A percentile compares a stretch with the other conserved stretches of the same genome.
These are phyloP conservation scores for Phoma herbarum DNA, from an alignment of 2,329 filamentous ascomycete species.

Conservation along the genomic window DNA sequence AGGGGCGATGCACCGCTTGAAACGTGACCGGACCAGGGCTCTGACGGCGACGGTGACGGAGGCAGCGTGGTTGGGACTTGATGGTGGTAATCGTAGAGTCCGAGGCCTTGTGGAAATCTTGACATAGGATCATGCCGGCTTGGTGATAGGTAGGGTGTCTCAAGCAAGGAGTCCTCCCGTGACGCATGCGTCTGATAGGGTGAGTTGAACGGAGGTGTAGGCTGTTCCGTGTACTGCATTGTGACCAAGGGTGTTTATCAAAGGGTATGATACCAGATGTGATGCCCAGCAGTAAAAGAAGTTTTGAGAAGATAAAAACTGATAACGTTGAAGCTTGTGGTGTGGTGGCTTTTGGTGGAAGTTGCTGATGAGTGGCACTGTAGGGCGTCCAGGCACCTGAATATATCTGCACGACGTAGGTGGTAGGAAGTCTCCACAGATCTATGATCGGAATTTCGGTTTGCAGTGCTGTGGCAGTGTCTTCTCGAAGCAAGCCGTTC, in stretches of 20 bases:
- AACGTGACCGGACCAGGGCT: conserved; percentile 42
- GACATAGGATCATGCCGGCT: conserved; percentile 41
- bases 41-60: conserved; percentile 48
- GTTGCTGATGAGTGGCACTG: conserved; percentile 29
- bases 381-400: conserved; percentile 38
- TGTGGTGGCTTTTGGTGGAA: conserved; percentile 19
- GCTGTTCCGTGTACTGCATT: conserved; percentile 43
- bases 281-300: conserved; percentile 17
- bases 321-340: conserved; percentile 16
- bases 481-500: conserved; percentile 37
- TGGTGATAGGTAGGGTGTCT: conserved; percentile 50
- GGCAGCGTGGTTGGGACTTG: conserved; percentile 39
- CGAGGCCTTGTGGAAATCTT: conserved; percentile 44
- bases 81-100: conserved; percentile 46
- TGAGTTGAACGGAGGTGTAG: conserved; percentile 48
- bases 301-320: conserved; percentile 11
- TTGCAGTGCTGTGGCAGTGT: conserved; percentile 48
- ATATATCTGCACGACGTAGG: conserved; percentile 43
- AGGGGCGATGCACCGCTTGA: conserved; percentile 41
- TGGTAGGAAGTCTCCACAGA: conserved; percentile 34
- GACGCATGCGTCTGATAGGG: conserved; percentile 47
- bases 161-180: conserved; percentile 35
- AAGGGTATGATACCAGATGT: conserved; percentile 17
- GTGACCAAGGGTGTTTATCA: conserved; percentile 25
- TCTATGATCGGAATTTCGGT: conserved; percentile 33